Conservation (phyloP, 2,329 filamentous ascomycete species). For the Trichophyton schoenleinii region DNA sequence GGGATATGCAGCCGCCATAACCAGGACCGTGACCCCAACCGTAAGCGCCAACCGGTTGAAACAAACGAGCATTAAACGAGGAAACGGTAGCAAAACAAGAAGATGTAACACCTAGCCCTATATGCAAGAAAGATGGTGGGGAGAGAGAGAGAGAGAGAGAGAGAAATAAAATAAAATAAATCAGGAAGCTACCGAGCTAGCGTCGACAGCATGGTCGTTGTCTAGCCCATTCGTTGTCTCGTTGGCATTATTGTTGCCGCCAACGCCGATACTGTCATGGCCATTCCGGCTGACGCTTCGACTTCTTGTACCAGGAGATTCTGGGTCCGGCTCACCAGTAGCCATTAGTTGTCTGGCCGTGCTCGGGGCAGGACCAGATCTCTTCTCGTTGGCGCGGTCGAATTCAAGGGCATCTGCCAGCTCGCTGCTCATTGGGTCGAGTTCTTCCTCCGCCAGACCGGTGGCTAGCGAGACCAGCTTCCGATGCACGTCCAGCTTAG, state of each 20-base stretch:
- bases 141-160: too few species aligned
- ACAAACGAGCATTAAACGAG: not conserved
- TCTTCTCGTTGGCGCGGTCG: slow-evolving; percentile 27
- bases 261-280: not conserved
- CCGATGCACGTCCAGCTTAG: slow-evolving; percentile 36
- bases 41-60: not conserved
- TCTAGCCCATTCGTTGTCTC: not conserved
- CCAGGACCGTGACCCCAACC: not conserved
- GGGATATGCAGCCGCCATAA: not conserved
- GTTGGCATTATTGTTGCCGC: not conserved
- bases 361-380: not conserved
- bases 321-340: not conserved
- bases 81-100: not conserved
- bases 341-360: not conserved
- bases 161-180: too few species aligned
- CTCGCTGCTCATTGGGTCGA: slow-evolving; percentile 37
- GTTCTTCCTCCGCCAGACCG: slow-evolving; percentile 35
- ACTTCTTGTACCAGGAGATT: not conserved
- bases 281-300: not conserved
- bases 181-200: not conserved
- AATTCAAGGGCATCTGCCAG: slow-evolving; percentile 35
- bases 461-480: slow-evolving; percentile 37
- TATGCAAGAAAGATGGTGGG: not conserved
- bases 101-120: not conserved
- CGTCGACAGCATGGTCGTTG: not conserved